Evolutionary conservation across 257 asterid genomes (phyloP).

Genomic region (Przewalskia tangutica): DNA sequence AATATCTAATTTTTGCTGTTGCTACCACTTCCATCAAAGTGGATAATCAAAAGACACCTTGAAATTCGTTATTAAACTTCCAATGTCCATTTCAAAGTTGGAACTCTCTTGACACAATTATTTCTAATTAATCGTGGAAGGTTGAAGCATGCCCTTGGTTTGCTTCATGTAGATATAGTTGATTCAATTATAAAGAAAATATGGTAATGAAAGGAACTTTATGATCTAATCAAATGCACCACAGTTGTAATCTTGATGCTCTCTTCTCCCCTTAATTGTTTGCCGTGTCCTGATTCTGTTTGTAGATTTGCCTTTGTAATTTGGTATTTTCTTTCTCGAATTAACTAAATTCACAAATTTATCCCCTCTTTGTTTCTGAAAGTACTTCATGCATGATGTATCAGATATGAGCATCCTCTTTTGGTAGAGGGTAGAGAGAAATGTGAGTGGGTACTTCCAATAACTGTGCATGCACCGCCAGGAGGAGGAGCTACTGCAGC

Average conservation of each 20-base stretch:
- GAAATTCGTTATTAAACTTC: neutral
- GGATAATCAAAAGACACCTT: neutral
- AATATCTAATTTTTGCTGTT: neutral
- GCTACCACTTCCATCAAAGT: neutral
- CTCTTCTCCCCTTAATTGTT: neutral
- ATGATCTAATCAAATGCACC: neutral
- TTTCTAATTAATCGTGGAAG: neutral
- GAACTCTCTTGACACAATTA: neutral
- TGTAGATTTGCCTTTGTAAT: neutral
- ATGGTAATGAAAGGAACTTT: neutral
- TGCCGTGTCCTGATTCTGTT: neutral
- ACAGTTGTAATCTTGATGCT: neutral
- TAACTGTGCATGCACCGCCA: constrained; percentile 92
- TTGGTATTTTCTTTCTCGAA: neutral
- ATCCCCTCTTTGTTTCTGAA: neutral
- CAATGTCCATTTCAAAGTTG: neutral
- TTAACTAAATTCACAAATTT: neutral
- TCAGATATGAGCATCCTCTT: constrained; percentile 95
- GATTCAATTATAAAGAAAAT: neutral
- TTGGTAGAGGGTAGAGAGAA: constrained; percentile 88
- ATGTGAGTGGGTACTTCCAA: constrained; percentile 95
- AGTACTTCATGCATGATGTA: neutral
- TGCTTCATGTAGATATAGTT: neutral
- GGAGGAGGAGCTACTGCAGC: constrained; percentile 39
- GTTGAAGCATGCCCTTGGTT: neutral